Base-by-base conservation (phyloP, 2,329 filamentous ascomycete genomes). In the Fusarium decemcellulare region DNA sequence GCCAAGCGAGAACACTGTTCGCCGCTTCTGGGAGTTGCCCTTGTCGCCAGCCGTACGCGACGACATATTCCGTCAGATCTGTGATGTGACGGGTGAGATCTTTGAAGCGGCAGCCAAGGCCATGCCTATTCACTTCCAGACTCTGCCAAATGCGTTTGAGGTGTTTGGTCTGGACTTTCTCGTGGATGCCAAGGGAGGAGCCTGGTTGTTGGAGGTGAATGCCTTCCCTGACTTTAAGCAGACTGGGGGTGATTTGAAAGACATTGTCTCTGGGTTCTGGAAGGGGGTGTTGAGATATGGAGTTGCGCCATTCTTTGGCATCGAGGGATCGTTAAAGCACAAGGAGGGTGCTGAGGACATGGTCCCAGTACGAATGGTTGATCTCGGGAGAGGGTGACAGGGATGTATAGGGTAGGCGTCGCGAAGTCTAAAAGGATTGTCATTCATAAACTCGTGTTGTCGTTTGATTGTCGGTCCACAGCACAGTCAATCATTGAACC, bases 201-300 rank as follows among this genome's bases (percentile, higher is more conserved):
- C 90, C 5, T 98, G 91, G 90, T 78, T 99, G 75, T 83, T 99
- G 60, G 96, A 99, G 83, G 88, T 97, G 34, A 99, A 99, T 83
- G 93, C 95, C 1, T 99, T 97, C 81, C 96, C 96, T 10, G 96
- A 99, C 82, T 98, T 98, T 77, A 90, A 88, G 76, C 95, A 98
- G 87, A 97, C 94, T 15, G 96, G 96, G 9, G 94, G 93, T 0
- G 91, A 92, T 60, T 80, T 97, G 69, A 89, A 86, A 76, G 87
- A 82, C 0, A 80, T 98, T 42, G 91, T 99, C 27, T 87, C 84
- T 18, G 92, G 90, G 8, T 85, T 99, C 71, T 96, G 97, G 85
- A 86, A 89, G 73, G 92, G 89, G 11, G 91, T 93, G 23, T 85
- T 97, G 43, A 85, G 89, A 59, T 82, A 87, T 68, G 93, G 85